Base-by-base conservation (phyloP, 352 stramenopile species). In the Pseudoperonospora humuli region DNA sequence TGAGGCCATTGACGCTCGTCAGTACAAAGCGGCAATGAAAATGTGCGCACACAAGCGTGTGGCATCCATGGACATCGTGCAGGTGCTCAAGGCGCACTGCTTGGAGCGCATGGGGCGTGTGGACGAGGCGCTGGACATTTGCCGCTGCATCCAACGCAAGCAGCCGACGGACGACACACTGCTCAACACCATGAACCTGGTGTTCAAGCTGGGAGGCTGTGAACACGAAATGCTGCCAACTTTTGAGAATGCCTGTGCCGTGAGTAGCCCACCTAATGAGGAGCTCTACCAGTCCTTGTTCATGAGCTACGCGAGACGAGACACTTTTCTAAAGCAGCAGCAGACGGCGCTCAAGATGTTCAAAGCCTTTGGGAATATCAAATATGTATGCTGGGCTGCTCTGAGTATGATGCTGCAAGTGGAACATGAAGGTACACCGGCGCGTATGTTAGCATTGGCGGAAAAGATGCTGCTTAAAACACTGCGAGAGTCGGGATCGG, bases 321-420 rank as follows among this genome's bases (percentile, higher is more conserved):
- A 75, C 3, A 71, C 69, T 37, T 86, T 86, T 39, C 71, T 89
- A 46, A 87, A 93, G 65, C 80, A 93, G 54, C 80, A 93, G 62
- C 80, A 93, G 47, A 89, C 78, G 11, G 80, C 77, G 43, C 69
- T 90, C 46, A 90, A 90, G 53, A 86, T 93, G 73, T 87, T 81
- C 54, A 88, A 88, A 55, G 54, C 69, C 1, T 90, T 90, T 38
- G 57, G 51, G 20, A 82, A 71, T 19, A 54, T 73, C 24, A 86
- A 85, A 54, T 87, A 86, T 59, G 64, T 93, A 35, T 86, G 75
- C 58, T 93, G 80, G 77, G 80, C 77, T 7, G 71, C 72, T 32
- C 46, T 87, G 39, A 84, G 76, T 44, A 91, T 93, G 78, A 71
- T 89, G 57, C 51, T 93, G 45, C 78, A 91, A 59, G 75, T 93